Evolutionary conservation across 139 green algal genomes (phyloP).

Genomic region (Pycnococcus provasolii): DNA sequence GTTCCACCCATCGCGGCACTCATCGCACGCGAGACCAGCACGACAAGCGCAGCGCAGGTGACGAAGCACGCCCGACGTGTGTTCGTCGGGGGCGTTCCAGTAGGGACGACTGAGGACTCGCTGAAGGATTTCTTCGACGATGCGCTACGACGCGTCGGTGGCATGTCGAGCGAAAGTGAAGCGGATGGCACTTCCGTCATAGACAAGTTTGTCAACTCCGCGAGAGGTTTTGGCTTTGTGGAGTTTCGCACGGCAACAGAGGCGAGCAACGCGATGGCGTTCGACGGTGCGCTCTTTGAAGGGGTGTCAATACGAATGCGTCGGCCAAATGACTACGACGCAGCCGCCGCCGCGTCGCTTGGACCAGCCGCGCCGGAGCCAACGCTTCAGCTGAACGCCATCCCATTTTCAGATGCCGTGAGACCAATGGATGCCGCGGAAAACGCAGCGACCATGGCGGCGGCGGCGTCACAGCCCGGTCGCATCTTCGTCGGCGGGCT

Average conservation of each 20-base stretch:
- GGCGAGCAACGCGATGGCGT: slow-evolving; percentile 78
- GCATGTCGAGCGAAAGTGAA: slow-evolving; percentile 54
- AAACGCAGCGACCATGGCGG: not conserved
- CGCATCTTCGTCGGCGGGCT: slow-evolving; percentile 93
- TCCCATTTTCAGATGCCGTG: slow-evolving; percentile 50
- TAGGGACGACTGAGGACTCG: slow-evolving; percentile 66
- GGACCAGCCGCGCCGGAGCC: slow-evolving; percentile 70
- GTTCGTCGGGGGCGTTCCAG: slow-evolving; percentile 90
- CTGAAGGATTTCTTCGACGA: slow-evolving; percentile 76
- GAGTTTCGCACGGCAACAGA: slow-evolving; percentile 84
- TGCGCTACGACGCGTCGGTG: slow-evolving; percentile 72
- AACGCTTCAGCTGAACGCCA: slow-evolving; percentile 83
- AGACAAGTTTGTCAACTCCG: slow-evolving; percentile 97
- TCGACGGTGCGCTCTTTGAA: slow-evolving; percentile 95
- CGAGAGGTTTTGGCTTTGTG: slow-evolving; percentile 97
- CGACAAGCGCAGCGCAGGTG: slow-evolving; percentile 44
- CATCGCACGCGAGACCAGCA: not conserved
- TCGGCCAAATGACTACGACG: slow-evolving; percentile 96
- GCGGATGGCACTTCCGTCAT: slow-evolving; percentile 65
- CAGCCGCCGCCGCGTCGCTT: slow-evolving; percentile 57
- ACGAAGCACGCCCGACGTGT: slow-evolving; percentile 83
- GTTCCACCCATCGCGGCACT: too few relatives aligned
- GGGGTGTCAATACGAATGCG: slow-evolving; percentile 79
- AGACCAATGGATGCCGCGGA: not conserved
- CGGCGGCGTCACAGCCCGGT: slow-evolving; percentile 27